These are phyloP conservation scores for Candida frijolesensis DNA, from an alignment of 1,139 yeast genomes.

Conservation along the genomic window DNA sequence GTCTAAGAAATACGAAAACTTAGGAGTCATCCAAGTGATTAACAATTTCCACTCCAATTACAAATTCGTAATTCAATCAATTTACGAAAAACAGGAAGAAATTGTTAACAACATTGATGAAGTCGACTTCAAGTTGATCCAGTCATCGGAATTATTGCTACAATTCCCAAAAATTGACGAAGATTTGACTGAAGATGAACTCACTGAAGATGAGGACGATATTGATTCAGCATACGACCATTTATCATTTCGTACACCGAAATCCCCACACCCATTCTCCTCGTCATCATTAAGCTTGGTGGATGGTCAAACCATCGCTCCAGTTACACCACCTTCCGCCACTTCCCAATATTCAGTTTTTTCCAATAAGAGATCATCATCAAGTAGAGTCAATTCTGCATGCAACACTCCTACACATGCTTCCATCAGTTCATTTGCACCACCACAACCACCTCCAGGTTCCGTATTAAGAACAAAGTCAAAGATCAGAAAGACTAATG, in stretches of 20 bases:
- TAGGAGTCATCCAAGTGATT: conserved; percentile 45
- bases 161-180: conserved; percentile 26
- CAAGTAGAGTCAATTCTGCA: conserved; percentile 18
- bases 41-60: conserved; percentile 34
- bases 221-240: conserved; percentile 21
- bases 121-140: conserved; percentile 22
- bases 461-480: conserved; percentile 14
- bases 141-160: conserved; percentile 29
- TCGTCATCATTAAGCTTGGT: conserved; percentile 29
- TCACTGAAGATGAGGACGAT: conserved; percentile 14
- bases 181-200: conserved; percentile 10
- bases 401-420: conserved; percentile 34
- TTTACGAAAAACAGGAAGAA: conserved; percentile 26
- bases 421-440: conserved; percentile 12
- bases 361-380: conserved; percentile 28
- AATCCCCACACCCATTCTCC: conserved; percentile 26
- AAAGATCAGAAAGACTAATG: conserved; percentile 13
- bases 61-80: conserved; percentile 25
- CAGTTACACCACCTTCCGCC: conserved; percentile 47
- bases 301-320: conserved; percentile 22
- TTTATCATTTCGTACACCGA: conserved; percentile 26
- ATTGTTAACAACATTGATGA: conserved; percentile 19
- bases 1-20: conserved; percentile 51
- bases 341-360: conserved; percentile 44
- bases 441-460: conserved; percentile 15